Conservation (phyloP, 2,329 filamentous ascomycete species). For the Ophioceras dolichostomum region DNA sequence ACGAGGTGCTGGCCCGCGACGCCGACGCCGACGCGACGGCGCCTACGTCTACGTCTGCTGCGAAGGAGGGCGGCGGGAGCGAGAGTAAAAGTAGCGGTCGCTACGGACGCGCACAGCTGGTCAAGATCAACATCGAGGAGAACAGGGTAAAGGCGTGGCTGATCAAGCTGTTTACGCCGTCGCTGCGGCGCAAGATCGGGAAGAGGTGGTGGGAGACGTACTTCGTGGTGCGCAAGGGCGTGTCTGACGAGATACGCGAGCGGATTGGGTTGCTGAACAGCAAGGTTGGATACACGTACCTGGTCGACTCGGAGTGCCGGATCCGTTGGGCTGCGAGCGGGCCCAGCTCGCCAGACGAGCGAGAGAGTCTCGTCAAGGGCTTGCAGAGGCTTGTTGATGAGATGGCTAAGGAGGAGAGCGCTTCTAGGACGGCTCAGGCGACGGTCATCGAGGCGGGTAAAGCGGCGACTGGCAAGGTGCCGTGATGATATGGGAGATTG, state of each 20-base stretch:
- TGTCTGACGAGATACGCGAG: slow-evolving; percentile 50
- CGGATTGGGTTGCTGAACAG: slow-evolving; percentile 65
- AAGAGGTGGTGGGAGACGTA: slow-evolving; percentile 46
- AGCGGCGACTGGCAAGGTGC: no score
- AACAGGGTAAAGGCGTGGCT: slow-evolving; percentile 56
- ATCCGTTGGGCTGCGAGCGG: slow-evolving; percentile 93
- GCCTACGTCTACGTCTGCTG: no score
- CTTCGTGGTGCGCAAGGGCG: slow-evolving; percentile 45
- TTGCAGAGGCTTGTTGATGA: slow-evolving; percentile 51
- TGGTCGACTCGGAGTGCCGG: slow-evolving; percentile 75
- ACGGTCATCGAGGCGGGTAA: no score
- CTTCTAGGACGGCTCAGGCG: no score
- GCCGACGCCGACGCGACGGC: slow-evolving; percentile 31
- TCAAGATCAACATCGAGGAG: slow-evolving; percentile 84
- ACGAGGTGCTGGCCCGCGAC: slow-evolving; percentile 46
- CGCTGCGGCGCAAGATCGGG: slow-evolving; percentile 33
- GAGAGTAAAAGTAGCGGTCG: background rate
- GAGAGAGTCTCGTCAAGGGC: slow-evolving; percentile 52
- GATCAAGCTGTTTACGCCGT: slow-evolving; percentile 42
- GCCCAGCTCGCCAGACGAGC: slow-evolving; percentile 51
- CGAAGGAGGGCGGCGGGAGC: slow-evolving; percentile 17
- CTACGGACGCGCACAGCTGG: slow-evolving; percentile 63
- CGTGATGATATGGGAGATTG: no score
- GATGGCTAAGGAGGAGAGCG: no score
- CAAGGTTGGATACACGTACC: slow-evolving; percentile 88